Evolutionary conservation across 2,329 filamentous ascomycete genomes (phyloP), one percentile per base, ranked within the genome.

Genomic region (Colletotrichum abscissum): DNA sequence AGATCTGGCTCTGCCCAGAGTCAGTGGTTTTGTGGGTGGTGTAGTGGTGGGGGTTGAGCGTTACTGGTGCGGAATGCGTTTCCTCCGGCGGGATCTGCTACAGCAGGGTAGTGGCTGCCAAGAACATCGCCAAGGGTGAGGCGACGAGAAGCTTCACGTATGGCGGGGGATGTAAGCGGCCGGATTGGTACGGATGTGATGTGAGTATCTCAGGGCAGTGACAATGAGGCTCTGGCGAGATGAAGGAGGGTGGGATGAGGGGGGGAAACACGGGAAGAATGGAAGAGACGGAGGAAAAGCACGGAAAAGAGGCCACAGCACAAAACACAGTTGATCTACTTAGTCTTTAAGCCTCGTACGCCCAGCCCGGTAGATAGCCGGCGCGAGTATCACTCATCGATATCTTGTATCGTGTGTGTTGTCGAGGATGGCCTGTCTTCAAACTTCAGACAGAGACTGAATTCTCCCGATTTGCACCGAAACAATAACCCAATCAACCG

Each of bases 31-130:
- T 5, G 42, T 46, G 14, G 35, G 12, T 38, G 38, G 38, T 42
- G 38, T 42, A 16, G 38, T 19, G 38, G 38, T 42, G 38, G 38
- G 19, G 16, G 42, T 49, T 49, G n/a, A 24, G 62, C 16, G 24
- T 56, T 24, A 26, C 38, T 64, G 66, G 42, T 69, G 55, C 70
- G 70, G 60, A 60, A 56, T 22, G 58, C 57, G 67, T 52, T 55
- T 55, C 69, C 70, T 69, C 56, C 70, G 49, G 67, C 67, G 49
- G 42, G 55, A 69, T 70, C 67, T 70, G 67, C 56, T 65, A 73
- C 67, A 64, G 54, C 67, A 65, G 26, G 55, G 59, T 55, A 70
- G 24, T 1, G 55, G 66, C 60, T 65, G 70, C 70, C 70, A 70
- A 73, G 70, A 26, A 30, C 42, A 8, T 28, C 33, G 4, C n/a